These are phyloP conservation scores for Ceratocystis ficicola DNA, from an alignment of 2,329 filamentous ascomycete species.

Conservation along the genomic window DNA sequence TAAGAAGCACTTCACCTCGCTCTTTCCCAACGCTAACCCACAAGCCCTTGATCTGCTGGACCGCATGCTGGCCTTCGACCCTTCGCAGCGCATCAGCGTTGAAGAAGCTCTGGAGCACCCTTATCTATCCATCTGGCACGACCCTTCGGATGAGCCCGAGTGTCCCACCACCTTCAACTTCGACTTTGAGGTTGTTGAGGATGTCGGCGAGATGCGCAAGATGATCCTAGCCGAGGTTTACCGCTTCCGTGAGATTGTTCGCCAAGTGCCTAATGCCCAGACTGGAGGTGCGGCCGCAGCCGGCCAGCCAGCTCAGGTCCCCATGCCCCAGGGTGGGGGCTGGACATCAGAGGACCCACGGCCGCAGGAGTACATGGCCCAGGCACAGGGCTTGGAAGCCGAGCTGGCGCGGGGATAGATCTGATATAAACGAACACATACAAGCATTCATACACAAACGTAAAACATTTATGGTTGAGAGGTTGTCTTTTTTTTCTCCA, in stretches of 20 bases:
- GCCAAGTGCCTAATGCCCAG: conserved; percentile 36
- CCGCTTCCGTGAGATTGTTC: conserved; percentile 59
- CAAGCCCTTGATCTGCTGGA: conserved; percentile 92
- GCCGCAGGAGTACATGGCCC: conserved; percentile 45
- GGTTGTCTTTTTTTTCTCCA: neutral
- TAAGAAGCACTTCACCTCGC: conserved; percentile 74
- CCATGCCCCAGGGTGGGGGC: conserved; percentile 40
- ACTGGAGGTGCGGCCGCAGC: conserved; percentile 27
- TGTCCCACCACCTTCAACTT: conserved; percentile 96
- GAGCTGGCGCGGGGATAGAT: conserved; percentile 36
- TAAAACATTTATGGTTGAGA: neutral
- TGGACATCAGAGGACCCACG: conserved; percentile 50
- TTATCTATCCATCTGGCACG: conserved; percentile 97
- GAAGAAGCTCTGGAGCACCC: conserved; percentile 92
- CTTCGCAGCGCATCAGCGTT: conserved; percentile 81
- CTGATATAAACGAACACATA: neutral
- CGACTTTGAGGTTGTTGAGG: conserved; percentile 94
- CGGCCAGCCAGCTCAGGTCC: conserved; percentile 35
- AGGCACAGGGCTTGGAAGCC: conserved; percentile 42
- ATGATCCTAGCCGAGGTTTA: conserved; percentile 96
- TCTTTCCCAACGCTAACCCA: conserved; percentile 91
- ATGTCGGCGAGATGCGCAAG: conserved; percentile 85
- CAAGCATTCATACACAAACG: too few relatives aligned
- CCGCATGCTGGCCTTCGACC: conserved; percentile 95
- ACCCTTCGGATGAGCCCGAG: conserved; percentile 85